Evolutionary conservation across 176 grass and related monocot species (phyloP).

Genomic region (Aegilops umbellulata): DNA sequence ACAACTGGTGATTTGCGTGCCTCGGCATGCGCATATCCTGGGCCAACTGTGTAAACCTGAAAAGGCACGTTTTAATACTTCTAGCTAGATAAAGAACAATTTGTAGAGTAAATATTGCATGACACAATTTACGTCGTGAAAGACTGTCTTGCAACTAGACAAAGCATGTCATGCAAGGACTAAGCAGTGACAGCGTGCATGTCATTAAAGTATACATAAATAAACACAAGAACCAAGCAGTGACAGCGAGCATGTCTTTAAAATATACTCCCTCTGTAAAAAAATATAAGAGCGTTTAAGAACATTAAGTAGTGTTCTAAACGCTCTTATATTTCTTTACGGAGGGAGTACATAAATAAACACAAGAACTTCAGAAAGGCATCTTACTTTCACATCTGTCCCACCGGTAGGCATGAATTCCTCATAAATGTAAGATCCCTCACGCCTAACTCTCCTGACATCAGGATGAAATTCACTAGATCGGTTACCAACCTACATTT

Average conservation of each 20-base stretch:
- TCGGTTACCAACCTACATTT: conserved; percentile 87
- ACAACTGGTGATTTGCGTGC: conserved; percentile 98
- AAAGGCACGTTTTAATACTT: conserved; percentile 27
- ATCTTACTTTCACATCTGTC: conserved; percentile 95
- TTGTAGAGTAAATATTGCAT: neutral
- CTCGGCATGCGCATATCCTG: conserved; percentile 98
- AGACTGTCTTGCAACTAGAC: neutral
- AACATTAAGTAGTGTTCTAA: too few relatives aligned
- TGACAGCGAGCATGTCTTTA: neutral
- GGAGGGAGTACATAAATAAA: conserved; percentile 4
- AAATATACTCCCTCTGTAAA: too few relatives aligned
- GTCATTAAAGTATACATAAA: neutral
- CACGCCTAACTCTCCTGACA: conserved; percentile 83
- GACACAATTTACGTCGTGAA: neutral
- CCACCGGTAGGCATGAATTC: conserved; percentile 99
- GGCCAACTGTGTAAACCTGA: conserved; percentile 97
- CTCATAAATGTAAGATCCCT: conserved; percentile 99
- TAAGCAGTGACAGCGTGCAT: neutral
- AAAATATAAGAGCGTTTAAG: too few relatives aligned
- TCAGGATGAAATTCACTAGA: conserved; percentile 99
- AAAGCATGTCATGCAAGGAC: neutral
- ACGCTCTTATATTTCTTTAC: too few relatives aligned
- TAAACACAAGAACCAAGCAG: conserved; percentile 16
- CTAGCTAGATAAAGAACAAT: conserved; percentile 15
- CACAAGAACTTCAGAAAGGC: conserved; percentile 7